A percentile compares a stretch with the other conserved stretches of the same genome.
phyloP scores from a whole-genome alignment of 371 early-diverging fungal genomes.

The Batkoa obscura region DNA sequence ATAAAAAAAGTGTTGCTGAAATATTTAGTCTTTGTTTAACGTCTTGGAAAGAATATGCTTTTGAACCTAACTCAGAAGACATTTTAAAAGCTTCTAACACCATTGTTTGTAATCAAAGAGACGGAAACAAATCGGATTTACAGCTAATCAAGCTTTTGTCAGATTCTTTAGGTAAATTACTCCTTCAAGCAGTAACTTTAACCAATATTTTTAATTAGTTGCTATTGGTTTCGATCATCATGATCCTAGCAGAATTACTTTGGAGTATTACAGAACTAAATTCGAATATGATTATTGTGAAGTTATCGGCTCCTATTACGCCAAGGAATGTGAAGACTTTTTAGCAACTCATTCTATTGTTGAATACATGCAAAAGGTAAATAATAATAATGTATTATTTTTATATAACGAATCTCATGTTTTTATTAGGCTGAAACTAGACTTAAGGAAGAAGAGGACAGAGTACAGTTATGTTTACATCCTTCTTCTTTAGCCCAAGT shows the following conservation, averaged over 20 bases:
- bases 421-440: conserved; percentile 46
- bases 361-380: conserved; percentile 81
- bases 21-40: conserved; percentile 66
- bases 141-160: conserved; percentile 68
- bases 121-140: conserved; percentile 80
- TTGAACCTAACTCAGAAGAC: conserved; percentile 49
- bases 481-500: conserved; percentile 51
- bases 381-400: background rate
- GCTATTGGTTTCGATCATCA: background rate
- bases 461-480: conserved; percentile 74
- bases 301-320: conserved; percentile 68
- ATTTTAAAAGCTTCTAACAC: conserved; percentile 68
- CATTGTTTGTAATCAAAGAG: conserved; percentile 64
- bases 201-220: background rate
- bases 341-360: conserved; percentile 67
- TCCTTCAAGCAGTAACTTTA: background rate
- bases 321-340: conserved; percentile 64
- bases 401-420: background rate
- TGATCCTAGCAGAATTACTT: background rate
- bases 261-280: conserved; percentile 35
- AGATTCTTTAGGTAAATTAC: conserved; percentile 56
- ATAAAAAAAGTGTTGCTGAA: conserved; percentile 72
- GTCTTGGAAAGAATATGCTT: conserved; percentile 67
- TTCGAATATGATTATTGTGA: conserved; percentile 66
- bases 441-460: conserved; percentile 70